Evolutionary conservation across 164 flowering plant species (phyloP).

Genomic region (Stephania japonica): DNA sequence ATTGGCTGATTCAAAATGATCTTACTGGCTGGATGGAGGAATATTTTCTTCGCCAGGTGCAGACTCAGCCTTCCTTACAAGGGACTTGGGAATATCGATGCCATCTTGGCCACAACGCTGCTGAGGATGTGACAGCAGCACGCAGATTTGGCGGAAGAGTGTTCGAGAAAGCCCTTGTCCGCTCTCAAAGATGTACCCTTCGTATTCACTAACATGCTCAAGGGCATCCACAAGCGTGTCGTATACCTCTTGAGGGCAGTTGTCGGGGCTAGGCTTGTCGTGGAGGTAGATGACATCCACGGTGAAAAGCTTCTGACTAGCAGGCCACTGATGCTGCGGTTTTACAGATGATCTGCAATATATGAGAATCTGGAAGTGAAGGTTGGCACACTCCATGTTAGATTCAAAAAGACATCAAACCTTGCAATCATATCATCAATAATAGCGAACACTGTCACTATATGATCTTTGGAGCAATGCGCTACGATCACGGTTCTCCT

Average conservation of each 20-base stretch:
- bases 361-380: constrained; percentile 55
- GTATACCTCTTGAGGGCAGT: constrained; percentile 89
- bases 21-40: constrained; percentile 47
- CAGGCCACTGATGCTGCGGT: constrained; percentile 68
- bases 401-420: not conserved
- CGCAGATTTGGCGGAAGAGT: constrained; percentile 65
- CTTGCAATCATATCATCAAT: too few species aligned
- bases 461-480: too few species aligned
- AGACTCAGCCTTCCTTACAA: constrained; percentile 57
- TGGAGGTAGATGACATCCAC: constrained; percentile 89
- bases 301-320: constrained; percentile 70
- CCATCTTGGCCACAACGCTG: constrained; percentile 82
- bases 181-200: constrained; percentile 81
- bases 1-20: not conserved
- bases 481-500: too few species aligned
- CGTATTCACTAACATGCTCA: constrained; percentile 73
- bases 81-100: constrained; percentile 72
- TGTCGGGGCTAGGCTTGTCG: constrained; percentile 82
- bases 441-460: too few species aligned
- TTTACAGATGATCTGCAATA: constrained; percentile 79
- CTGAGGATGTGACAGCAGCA: constrained; percentile 78
- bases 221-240: constrained; percentile 88
- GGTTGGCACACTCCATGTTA: not conserved
- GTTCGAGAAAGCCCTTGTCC: constrained; percentile 70
- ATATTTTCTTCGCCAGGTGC: constrained; percentile 42